phyloP scores from a whole-genome alignment of 768 basidiomycete species.

The Gautieria morchelliformis region DNA sequence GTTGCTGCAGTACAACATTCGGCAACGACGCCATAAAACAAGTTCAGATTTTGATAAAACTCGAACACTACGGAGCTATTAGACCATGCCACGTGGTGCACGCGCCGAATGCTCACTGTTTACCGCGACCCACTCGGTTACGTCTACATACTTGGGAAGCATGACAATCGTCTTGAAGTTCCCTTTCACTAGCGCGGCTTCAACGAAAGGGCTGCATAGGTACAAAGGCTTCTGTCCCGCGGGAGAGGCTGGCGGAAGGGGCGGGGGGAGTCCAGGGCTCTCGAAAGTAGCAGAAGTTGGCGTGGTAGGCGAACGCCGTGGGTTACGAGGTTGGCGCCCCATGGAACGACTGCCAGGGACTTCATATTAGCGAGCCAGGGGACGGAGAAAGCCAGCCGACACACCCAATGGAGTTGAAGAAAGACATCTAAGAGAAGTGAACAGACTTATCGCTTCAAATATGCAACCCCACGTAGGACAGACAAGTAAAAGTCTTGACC shows the following conservation, averaged over 20 bases:
- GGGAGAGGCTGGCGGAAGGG: slow-evolving; percentile 27
- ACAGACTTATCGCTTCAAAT: background rate
- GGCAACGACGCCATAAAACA: slow-evolving; percentile 90
- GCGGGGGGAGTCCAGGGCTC: slow-evolving; percentile 33
- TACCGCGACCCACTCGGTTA: slow-evolving; percentile 95
- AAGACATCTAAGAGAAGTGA: slow-evolving; percentile 49
- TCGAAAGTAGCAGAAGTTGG: slow-evolving; percentile 57
- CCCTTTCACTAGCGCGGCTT: slow-evolving; percentile 91
- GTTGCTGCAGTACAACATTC: slow-evolving; percentile 87
- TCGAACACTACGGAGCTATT: slow-evolving; percentile 63
- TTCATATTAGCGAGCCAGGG: background rate
- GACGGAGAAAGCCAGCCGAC: slow-evolving; percentile 17
- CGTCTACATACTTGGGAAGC: slow-evolving; percentile 89
- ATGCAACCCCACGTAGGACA: background rate
- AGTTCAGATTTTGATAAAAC: slow-evolving; percentile 94
- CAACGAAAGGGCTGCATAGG: slow-evolving; percentile 89
- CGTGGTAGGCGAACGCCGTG: slow-evolving; percentile 59
- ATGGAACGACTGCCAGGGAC: slow-evolving; percentile 51
- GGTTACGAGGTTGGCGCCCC: slow-evolving; percentile 56
- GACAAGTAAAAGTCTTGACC: slow-evolving; percentile 1
- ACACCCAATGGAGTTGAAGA: slow-evolving; percentile 76
- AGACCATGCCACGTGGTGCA: background rate
- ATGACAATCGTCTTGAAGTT: slow-evolving; percentile 98
- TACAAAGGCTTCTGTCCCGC: slow-evolving; percentile 61
- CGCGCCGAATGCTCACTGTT: slow-evolving; percentile 52